These are phyloP conservation scores for Fusarium nematophilum DNA, from an alignment of 2,329 filamentous ascomycete species.

Conservation along the genomic window DNA sequence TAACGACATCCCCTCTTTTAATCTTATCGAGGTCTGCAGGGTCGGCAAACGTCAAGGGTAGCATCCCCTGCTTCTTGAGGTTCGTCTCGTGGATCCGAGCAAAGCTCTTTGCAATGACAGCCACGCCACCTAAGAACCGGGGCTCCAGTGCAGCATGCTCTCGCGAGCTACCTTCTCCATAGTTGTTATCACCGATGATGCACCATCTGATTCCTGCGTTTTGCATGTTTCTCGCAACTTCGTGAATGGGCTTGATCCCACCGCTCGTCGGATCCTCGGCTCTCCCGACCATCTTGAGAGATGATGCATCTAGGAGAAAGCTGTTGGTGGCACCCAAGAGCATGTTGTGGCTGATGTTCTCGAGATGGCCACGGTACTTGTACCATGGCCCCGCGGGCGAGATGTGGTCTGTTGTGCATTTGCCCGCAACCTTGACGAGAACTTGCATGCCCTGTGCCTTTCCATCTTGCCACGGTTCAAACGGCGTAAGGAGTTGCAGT, in stretches of 20 bases:
- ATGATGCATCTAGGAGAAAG: no score
- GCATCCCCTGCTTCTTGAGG: constrained; percentile 81
- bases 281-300: no score
- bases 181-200: constrained; percentile 62
- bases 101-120: constrained; percentile 84
- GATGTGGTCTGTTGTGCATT: constrained; percentile 55
- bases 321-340: constrained; percentile 49
- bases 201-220: constrained; percentile 41
- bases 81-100: constrained; percentile 94
- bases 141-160: constrained; percentile 91
- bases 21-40: constrained; percentile 83
- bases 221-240: constrained; percentile 43
- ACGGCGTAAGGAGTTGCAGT: constrained; percentile 44
- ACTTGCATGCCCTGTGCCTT: constrained; percentile 40
- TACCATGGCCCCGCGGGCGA: constrained; percentile 53
- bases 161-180: constrained; percentile 86
- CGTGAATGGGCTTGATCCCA: constrained; percentile 40
- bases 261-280: no score
- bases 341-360: constrained; percentile 53
- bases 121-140: constrained; percentile 82
- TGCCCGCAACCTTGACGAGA: constrained; percentile 50
- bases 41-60: constrained; percentile 73
- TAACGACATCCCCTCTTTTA: constrained; percentile 20
- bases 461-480: constrained; percentile 42
- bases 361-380: constrained; percentile 52